phyloP scores from a whole-genome alignment of 805 yeast species.

The Kodamaea restingae region DNA sequence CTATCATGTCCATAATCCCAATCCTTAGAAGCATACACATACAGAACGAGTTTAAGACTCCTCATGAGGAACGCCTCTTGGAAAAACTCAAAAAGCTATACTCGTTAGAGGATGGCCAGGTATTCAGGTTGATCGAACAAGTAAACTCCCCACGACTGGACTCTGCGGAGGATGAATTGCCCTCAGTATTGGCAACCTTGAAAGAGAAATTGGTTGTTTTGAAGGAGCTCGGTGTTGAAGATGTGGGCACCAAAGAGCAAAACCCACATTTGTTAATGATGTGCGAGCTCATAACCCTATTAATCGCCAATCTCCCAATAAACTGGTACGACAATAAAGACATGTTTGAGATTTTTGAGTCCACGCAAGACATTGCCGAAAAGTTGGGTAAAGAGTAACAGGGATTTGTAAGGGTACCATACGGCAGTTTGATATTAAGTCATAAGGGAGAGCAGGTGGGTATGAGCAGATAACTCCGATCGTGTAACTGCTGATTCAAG shows the following conservation, averaged over 20 bases:
- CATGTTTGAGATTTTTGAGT: conserved; percentile 21
- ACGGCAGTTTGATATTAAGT: too few species aligned
- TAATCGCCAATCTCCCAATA: conserved; percentile 30
- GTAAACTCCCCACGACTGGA: neutral
- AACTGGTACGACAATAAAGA: conserved; percentile 35
- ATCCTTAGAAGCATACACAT: conserved; percentile 7
- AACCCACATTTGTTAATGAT: neutral
- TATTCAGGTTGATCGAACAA: neutral
- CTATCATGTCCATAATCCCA: conserved; percentile 7
- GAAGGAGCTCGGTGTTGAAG: neutral
- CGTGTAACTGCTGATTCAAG: too few species aligned
- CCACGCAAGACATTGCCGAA: conserved; percentile 6
- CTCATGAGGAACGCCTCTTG: neutral
- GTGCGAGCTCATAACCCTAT: conserved; percentile 29
- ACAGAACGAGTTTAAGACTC: neutral
- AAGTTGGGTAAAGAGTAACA: neutral
- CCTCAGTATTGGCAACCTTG: neutral
- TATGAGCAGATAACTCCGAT: too few species aligned
- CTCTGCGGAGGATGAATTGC: neutral
- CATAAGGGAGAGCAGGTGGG: too few species aligned
- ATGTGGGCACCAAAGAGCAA: neutral
- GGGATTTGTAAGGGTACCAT: too few species aligned
- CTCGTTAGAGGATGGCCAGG: conserved; percentile 3
- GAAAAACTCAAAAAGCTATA: conserved; percentile 4
- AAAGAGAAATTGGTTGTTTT: neutral